Conservation (phyloP, 352 stramenopile species). For the Phytopythium aichiense region DNA sequence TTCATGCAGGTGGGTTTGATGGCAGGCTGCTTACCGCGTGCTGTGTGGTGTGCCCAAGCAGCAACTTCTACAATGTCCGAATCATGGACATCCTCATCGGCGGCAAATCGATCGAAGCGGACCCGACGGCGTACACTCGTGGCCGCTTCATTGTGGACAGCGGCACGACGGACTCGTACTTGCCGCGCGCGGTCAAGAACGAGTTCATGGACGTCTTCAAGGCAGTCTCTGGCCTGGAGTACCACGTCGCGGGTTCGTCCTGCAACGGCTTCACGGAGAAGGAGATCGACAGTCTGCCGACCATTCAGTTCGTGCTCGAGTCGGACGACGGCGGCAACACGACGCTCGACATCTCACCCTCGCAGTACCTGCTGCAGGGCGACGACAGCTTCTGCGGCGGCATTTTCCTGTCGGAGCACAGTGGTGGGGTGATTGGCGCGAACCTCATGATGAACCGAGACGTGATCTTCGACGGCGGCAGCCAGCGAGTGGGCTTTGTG, state of each 20-base stretch:
- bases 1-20: slow-evolving; percentile 8
- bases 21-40: not conserved
- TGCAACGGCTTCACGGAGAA: slow-evolving; percentile 55
- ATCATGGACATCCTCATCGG: slow-evolving; percentile 66
- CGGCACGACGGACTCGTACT: slow-evolving; percentile 80
- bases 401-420: slow-evolving; percentile 67
- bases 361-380: slow-evolving; percentile 59
- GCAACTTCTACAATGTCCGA: slow-evolving; percentile 67
- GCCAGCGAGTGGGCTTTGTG: slow-evolving; percentile 76
- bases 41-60: slow-evolving; percentile 1
- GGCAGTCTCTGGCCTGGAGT: slow-evolving; percentile 39
- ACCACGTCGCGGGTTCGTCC: slow-evolving; percentile 29
- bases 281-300: slow-evolving; percentile 48
- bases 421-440: slow-evolving; percentile 74
- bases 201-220: slow-evolving; percentile 62
- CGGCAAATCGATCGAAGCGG: slow-evolving; percentile 51
- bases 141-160: slow-evolving; percentile 83
- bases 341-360: slow-evolving; percentile 48
- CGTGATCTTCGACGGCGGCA: slow-evolving; percentile 73
- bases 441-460: slow-evolving; percentile 83
- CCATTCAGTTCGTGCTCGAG: slow-evolving; percentile 68
- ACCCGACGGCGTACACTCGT: slow-evolving; percentile 27
- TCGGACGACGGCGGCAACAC: slow-evolving; percentile 51
- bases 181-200: slow-evolving; percentile 44
- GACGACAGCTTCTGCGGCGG: slow-evolving; percentile 51